Evolutionary conservation across 1,284 basidiomycete genomes (phyloP), one percentile per base, ranked within the genome.

Genomic region (Ganoderma lingzhi): DNA sequence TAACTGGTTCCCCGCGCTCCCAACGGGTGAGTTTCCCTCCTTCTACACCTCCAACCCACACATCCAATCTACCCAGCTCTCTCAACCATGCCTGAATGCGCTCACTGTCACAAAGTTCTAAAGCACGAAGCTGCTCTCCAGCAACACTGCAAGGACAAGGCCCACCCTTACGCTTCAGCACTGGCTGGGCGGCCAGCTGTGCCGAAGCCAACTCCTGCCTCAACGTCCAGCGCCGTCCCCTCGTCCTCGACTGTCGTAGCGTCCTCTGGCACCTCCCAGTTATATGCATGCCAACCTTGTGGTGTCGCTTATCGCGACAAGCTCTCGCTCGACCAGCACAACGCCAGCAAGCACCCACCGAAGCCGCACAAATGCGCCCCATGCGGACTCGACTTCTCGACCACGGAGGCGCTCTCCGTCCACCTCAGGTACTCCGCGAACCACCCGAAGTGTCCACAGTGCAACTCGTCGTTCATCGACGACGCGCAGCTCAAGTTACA

Each of bases 121-220:
- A 67, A 62, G 60, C 66, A 55, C 14, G 65, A 71, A 30, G 30
- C 68, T 19, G 72, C 64, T 6, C 53, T 65, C 6, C 19, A 66
- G 8, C 70, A 71, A 41, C 72, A 73, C 39, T 71, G 72, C 61
- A 71, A 55, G 44, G 72, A 71, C 63, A 73, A 73, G 55, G 59
- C 17, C 0, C 72, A 73, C 35, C 32, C 59, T 1, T 72, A 65
- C 23, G 17, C 23, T n/a, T 65, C 23, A 60, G 64, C n/a, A 44
- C 67, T 10, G 30, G 37, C 4, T 42, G 42, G 4, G 28, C 63
- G 41, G 37, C 44, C 35, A 17, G 23, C n/a, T n/a, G 17, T 41
- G 19, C 39, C 48, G 19, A 10, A 37, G n/a, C 37, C 65, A 19
- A 37, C 60, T 6, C n/a, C 66, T n/a, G 19, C 55, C 19, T 59